phyloP scores from a whole-genome alignment of 371 early-diverging fungal species.

The Actinomortierella wolfii region DNA sequence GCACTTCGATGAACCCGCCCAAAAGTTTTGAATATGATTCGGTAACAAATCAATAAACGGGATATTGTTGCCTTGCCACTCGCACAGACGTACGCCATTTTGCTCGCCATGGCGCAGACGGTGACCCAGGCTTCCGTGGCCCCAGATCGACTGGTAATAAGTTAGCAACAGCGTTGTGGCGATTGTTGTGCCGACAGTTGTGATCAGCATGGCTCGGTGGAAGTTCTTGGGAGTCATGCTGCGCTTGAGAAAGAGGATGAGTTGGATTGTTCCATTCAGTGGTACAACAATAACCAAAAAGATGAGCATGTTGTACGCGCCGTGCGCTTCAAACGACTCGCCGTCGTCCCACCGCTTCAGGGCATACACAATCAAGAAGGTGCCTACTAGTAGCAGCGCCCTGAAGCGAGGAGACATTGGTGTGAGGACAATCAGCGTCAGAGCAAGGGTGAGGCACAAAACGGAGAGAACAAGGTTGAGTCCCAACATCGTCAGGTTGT shows the following conservation, averaged over 20 bases:
- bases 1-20: conserved; percentile 49
- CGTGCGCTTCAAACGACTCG: conserved; percentile 50
- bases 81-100: conserved; percentile 32
- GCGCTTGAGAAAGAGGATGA: conserved; percentile 37
- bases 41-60: conserved; percentile 50
- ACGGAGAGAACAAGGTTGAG: conserved; percentile 43
- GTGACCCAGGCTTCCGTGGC: conserved; percentile 29
- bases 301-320: conserved; percentile 52
- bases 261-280: conserved; percentile 41
- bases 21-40: conserved; percentile 50
- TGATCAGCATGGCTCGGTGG: conserved; percentile 25
- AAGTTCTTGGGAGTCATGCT: conserved; percentile 28
- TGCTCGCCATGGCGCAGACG: conserved; percentile 11
- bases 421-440: conserved; percentile 37
- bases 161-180: conserved; percentile 19
- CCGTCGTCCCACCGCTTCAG: conserved; percentile 52
- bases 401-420: conserved; percentile 33
- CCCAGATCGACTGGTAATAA: conserved; percentile 47
- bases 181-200: conserved; percentile 7
- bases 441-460: conserved; percentile 34
- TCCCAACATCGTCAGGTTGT: conserved; percentile 46
- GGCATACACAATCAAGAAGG: conserved; percentile 9
- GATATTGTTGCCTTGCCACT: conserved; percentile 45
- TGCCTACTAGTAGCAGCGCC: not conserved
- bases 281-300: conserved; percentile 47